A percentile compares a stretch with the other conserved stretches of the same genome.
These are phyloP conservation scores for Przewalskia tangutica DNA, from an alignment of 257 asterid species.

Conservation along the genomic window DNA sequence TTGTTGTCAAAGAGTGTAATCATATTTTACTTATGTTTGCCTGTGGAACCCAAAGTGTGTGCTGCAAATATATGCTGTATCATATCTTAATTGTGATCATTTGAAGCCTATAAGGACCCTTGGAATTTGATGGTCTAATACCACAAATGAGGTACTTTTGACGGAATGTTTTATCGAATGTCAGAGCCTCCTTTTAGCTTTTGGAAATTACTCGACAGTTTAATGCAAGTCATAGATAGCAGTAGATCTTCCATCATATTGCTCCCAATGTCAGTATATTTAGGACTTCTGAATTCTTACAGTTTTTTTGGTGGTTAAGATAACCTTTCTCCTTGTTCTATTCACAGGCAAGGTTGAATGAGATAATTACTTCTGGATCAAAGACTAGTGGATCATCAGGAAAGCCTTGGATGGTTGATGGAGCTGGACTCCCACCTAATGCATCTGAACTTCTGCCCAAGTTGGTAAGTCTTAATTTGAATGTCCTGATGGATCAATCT, in stretches of 20 bases:
- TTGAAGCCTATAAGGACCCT: background rate
- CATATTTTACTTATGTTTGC: background rate
- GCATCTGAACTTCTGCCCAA: slow-evolving; percentile 22
- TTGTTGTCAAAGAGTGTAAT: background rate
- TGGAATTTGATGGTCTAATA: background rate
- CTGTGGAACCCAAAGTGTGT: background rate
- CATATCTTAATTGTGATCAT: background rate
- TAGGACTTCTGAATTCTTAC: background rate
- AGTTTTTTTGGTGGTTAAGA: background rate
- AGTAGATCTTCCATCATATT: background rate
- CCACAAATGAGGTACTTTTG: background rate
- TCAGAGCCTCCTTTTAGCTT: background rate
- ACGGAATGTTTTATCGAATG: background rate
- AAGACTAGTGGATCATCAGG: slow-evolving; percentile 14
- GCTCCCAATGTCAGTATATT: background rate
- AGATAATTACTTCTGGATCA: slow-evolving; percentile 16
- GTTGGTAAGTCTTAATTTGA: slow-evolving; percentile 13
- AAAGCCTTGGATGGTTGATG: slow-evolving; percentile 31
- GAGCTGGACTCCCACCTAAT: slow-evolving; percentile 30
- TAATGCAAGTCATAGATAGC: background rate
- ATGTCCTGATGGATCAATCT: background rate
- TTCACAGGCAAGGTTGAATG: slow-evolving; percentile 19
- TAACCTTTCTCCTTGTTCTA: background rate
- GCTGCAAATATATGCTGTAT: background rate
- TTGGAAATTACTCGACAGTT: background rate